Conservation (phyloP, 2,329 filamentous ascomycete species). For the Neofusicoccum umdonicola region DNA sequence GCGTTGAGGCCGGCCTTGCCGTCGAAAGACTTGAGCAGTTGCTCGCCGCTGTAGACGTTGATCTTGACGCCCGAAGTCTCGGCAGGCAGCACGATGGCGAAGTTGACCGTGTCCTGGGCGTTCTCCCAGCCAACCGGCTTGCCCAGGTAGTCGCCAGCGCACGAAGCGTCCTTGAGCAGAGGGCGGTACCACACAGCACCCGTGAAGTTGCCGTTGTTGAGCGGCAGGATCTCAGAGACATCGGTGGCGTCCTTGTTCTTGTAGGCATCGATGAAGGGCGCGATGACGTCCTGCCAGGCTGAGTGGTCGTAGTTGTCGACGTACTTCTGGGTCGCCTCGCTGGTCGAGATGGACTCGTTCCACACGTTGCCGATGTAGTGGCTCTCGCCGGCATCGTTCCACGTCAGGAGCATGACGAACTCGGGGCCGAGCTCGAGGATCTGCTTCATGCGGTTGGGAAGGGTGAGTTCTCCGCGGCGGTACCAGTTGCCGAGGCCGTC, state of each 20-base stretch:
- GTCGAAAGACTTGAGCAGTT: constrained; percentile 8
- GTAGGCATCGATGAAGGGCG: constrained; percentile 37
- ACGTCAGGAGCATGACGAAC: constrained; percentile 41
- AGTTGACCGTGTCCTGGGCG: constrained; percentile 13
- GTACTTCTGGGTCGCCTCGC: constrained; percentile 26
- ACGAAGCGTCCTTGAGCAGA: constrained; percentile 2
- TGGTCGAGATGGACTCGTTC: constrained; percentile 29
- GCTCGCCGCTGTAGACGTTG: neutral
- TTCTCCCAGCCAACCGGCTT: constrained; percentile 4
- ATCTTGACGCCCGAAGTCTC: neutral
- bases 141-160: constrained; percentile 7
- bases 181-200: constrained; percentile 13
- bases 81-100: constrained; percentile 5
- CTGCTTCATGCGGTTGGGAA: constrained; percentile 29
- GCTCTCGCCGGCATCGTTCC: constrained; percentile 42
- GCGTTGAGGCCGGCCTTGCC: constrained; percentile 8
- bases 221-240: neutral
- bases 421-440: constrained; percentile 35
- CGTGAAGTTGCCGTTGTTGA: constrained; percentile 3
- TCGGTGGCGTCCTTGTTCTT: constrained; percentile 30
- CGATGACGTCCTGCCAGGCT: constrained; percentile 35
- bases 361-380: constrained; percentile 44
- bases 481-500: constrained; percentile 33
- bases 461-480: constrained; percentile 38
- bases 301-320: constrained; percentile 34